These are phyloP conservation scores for Bacterosira constricta DNA, from an alignment of 108 stramenopile species.

Conservation along the genomic window DNA sequence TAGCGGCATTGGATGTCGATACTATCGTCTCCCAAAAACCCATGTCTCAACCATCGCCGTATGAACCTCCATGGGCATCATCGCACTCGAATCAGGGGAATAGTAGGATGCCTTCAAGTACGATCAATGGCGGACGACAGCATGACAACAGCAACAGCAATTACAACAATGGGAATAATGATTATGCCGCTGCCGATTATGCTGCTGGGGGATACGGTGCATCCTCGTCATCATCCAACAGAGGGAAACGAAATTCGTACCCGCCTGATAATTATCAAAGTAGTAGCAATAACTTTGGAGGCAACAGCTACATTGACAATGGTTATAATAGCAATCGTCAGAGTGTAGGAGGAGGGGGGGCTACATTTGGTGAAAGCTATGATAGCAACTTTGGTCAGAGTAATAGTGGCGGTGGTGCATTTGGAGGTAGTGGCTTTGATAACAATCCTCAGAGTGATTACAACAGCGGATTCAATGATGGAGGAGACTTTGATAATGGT, in stretches of 20 bases:
- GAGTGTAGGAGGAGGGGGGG: not conserved
- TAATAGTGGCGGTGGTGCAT: not conserved
- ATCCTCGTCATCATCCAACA: not conserved
- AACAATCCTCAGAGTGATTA: not conserved
- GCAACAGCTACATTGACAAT: not conserved
- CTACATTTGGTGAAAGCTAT: slow-evolving; percentile 15
- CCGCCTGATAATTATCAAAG: not conserved
- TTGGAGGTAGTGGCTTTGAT: not conserved
- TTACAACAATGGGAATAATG: not conserved
- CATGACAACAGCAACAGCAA: not conserved
- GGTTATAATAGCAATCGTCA: not conserved
- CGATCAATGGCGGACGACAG: not conserved
- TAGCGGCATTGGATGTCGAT: slow-evolving; percentile 46
- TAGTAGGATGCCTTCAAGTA: slow-evolving; percentile 7
- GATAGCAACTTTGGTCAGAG: slow-evolving; percentile 11
- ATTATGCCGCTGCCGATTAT: not conserved
- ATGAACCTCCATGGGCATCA: not conserved
- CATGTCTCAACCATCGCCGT: not conserved
- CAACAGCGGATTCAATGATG: not conserved
- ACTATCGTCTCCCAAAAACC: slow-evolving; percentile 17
- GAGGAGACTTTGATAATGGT: not conserved
- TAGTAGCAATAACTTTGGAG: not conserved
- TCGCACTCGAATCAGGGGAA: not conserved
- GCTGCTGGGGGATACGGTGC: no score
- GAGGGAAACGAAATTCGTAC: slow-evolving; percentile 1